Base-by-base conservation (phyloP, 108 stramenopile species). In the Skeletonema tropicum region DNA sequence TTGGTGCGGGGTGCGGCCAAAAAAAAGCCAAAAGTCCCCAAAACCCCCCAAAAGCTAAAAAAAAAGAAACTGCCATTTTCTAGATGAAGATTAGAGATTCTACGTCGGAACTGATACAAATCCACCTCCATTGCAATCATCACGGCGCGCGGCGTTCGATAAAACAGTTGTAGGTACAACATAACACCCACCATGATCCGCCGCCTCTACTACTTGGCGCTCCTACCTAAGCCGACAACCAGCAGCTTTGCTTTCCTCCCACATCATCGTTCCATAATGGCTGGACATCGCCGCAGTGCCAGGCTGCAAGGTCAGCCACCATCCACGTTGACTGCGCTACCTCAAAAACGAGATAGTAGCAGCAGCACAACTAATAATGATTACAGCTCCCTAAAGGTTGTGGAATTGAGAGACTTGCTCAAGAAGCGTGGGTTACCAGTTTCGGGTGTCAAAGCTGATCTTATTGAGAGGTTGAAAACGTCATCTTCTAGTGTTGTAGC, bases 371-470 rank as follows among this genome's bases (percentile, higher is more conserved):
- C 63, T n/a, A 29, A 29, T 29, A 30, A 66, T 12, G 57, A 70
- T 42, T 60, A 65, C 13, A 59, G 9, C 29, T 76, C 64, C 25
- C 63, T 68, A 68, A 76, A 68, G 21, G 75, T 76, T 25, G 6
- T 41, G 3, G 74, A 63, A 35, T 41, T 78, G 32, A 65, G 29
- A 35, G 64, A 55, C 26, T 45, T 67, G 33, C 61, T 73, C 36
- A 66, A 66, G 23, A 52, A 73, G 48, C 35, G 66, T 26, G 77
- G 77, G 31, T 66, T 78, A 32, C 25, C 29, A 9, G 65, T 78
- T 10, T 78, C 71, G 0, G 77, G 77, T 3, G 30, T 57, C 25
- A 78, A 73, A 29, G 52, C 71, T 33, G 19, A 32, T 52, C 71
- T 73, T 17, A 21, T 73, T 9, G 65, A 73, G 8, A 59, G 68